Evolutionary conservation across 225 moss, liverwort and hornwort genomes (phyloP).

Genomic region (Straminergon stramineum): DNA sequence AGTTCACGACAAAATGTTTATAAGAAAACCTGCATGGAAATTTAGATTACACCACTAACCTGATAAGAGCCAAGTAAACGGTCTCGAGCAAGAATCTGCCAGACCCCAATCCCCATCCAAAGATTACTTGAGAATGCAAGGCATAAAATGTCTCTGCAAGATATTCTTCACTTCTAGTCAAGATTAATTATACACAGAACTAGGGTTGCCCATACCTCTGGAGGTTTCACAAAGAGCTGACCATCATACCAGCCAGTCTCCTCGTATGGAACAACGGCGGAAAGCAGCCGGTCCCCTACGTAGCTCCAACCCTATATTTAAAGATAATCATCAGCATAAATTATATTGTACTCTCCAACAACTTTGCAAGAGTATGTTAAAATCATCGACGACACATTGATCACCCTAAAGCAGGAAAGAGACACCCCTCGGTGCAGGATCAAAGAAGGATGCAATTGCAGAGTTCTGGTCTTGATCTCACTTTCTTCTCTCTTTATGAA

Average conservation of each 20-base stretch:
- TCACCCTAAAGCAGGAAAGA: background rate
- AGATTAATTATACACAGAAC: background rate
- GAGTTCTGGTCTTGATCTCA: background rate
- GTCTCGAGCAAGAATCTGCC: slow-evolving; percentile 60
- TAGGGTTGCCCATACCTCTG: slow-evolving; percentile 30
- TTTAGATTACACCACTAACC: slow-evolving; percentile 4
- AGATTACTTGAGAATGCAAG: background rate
- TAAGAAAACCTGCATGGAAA: background rate
- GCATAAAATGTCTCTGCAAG: background rate
- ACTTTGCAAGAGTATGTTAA: background rate
- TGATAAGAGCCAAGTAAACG: slow-evolving; percentile 60
- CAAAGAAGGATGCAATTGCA: background rate
- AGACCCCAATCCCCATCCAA: slow-evolving; percentile 3
- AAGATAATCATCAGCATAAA: background rate
- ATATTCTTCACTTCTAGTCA: background rate
- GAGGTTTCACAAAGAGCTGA: slow-evolving; percentile 63
- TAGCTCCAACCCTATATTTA: slow-evolving; percentile 54
- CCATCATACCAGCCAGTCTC: slow-evolving; percentile 71
- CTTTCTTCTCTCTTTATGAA: background rate
- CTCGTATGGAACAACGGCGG: slow-evolving; percentile 60
- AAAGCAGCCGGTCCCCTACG: slow-evolving; percentile 54
- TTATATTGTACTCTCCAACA: background rate
- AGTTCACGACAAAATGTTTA: background rate
- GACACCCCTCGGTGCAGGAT: background rate
- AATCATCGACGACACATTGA: background rate